Evolutionary conservation across 306 rosid species (phyloP).

Genomic region (Albizia julibrissin): DNA sequence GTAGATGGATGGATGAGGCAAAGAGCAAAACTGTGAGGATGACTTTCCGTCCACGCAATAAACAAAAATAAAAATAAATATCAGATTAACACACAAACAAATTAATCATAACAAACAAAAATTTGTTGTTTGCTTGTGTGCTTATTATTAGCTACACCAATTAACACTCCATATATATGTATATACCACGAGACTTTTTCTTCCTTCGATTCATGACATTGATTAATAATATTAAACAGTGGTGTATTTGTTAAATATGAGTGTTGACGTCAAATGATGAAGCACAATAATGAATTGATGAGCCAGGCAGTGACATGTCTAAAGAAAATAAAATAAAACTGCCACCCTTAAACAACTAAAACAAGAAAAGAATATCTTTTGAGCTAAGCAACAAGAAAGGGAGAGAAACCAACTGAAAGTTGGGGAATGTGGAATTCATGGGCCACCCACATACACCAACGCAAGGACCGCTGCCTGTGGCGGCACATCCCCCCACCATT

Average conservation of each 20-base stretch:
- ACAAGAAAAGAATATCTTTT: constrained; percentile 6
- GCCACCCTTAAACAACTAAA: not conserved
- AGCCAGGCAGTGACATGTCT: not conserved
- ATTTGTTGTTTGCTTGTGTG: not conserved
- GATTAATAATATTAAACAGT: not conserved
- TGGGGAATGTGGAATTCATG: not conserved
- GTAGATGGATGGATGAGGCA: constrained; percentile 19
- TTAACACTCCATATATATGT: too few relatives aligned
- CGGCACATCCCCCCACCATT: not conserved
- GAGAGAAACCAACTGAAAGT: not conserved
- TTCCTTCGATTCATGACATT: not conserved
- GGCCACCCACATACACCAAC: not conserved
- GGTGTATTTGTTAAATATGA: not conserved
- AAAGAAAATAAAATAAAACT: not conserved
- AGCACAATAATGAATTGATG: not conserved
- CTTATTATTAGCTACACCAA: not conserved
- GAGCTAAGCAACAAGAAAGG: not conserved
- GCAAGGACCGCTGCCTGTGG: not conserved
- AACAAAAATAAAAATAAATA: not conserved
- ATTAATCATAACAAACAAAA: not conserved
- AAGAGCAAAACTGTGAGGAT: constrained; percentile 11
- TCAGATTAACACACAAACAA: not conserved
- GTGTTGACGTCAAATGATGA: not conserved
- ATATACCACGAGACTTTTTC: not conserved
- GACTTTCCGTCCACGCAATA: constrained; percentile 67